These are phyloP conservation scores for Colletotrichum cereale DNA, from an alignment of 2,329 filamentous ascomycete genomes.

Conservation along the genomic window DNA sequence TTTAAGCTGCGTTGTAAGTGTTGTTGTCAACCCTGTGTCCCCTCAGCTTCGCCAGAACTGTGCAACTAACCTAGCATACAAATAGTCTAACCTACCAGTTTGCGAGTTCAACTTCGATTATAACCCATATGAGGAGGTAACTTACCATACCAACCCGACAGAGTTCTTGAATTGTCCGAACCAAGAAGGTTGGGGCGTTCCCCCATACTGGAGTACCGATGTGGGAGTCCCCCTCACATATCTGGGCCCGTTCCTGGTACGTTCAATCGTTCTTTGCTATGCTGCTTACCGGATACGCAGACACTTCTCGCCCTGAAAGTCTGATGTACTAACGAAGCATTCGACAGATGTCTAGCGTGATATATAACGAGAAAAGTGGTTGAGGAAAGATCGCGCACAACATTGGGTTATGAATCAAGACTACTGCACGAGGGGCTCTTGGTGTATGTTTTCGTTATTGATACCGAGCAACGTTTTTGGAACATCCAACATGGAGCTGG, in stretches of 20 bases:
- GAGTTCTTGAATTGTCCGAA: slow-evolving; percentile 25
- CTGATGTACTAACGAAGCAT: neutral
- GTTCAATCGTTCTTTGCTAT: neutral
- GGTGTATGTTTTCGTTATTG: neutral
- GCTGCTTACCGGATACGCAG: neutral
- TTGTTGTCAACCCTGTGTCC: accelerated
- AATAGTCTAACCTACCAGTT: slow-evolving; percentile 21
- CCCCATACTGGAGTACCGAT: neutral
- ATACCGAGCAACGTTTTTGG: neutral
- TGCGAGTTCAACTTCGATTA: slow-evolving; percentile 32
- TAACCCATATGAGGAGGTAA: slow-evolving; percentile 5
- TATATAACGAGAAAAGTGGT: neutral
- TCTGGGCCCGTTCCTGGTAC: slow-evolving; percentile 23
- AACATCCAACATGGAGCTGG: too few species aligned
- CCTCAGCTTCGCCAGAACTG: neutral
- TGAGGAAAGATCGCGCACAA: neutral
- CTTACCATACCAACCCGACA: neutral
- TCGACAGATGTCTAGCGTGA: neutral
- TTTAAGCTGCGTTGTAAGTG: slow-evolving; percentile 16
- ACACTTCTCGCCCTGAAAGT: neutral
- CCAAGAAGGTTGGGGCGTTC: slow-evolving; percentile 13
- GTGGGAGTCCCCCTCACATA: slow-evolving; percentile 16
- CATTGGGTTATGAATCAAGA: too few species aligned
- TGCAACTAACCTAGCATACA: neutral
- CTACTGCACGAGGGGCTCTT: too few species aligned